A percentile compares a stretch with the other conserved stretches of the same genome.
Conservation (phyloP, 164 flowering plant genomes). For the grape (Vitis vinifera) region ASM3070453v1 NC_081816.1:2402501-2403000, state of each 20-base stretch:
- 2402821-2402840: too few species aligned
- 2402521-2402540: not conserved
- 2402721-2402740: too few species aligned
- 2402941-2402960: too few species aligned
- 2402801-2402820: too few species aligned
- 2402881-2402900: too few species aligned
- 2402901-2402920: too few species aligned
- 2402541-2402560: not conserved
- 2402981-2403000: too few species aligned
- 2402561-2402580: not conserved
- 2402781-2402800: not conserved
- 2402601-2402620: constrained; percentile 49
- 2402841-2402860: too few species aligned
- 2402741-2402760: too few species aligned
- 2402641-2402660: constrained; percentile 49
- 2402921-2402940: too few species aligned
- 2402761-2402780: not conserved
- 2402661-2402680: constrained; percentile 6
- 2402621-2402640: constrained; percentile 39
- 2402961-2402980: too few species aligned
- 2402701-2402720: not conserved
- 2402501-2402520: not conserved
- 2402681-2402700: not conserved
- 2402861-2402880: too few species aligned
- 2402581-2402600: constrained; percentile 44